Evolutionary conservation across 768 basidiomycete genomes (phyloP), one percentile per base, ranked within the genome.

Genomic region (Russula abietina): DNA sequence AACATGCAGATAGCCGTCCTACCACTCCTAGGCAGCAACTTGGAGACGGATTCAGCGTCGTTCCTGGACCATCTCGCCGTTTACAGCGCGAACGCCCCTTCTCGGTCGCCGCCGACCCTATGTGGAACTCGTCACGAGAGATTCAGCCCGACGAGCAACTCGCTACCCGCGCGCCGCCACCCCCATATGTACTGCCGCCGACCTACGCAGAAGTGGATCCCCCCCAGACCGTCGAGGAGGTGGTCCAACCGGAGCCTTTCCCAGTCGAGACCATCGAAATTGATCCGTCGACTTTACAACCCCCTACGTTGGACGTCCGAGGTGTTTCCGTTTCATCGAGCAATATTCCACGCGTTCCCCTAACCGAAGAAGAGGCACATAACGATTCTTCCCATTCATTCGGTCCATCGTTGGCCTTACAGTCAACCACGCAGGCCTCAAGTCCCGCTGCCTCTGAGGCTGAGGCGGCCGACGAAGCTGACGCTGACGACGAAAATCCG

Each of bases 11-110:
- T 0, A 61, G 28, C 12, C 57, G 22, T 26, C 5, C 56, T 33
- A 1, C 33, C 12, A 32, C 22, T 45, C 14, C 57, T 24, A 54
- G 3, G 14, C 52, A 54, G 41, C n/a, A 36, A 9, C 11, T 14
- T 4, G 43, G 22, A 45, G 52, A 60, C 12, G 45, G 14, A 24
- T 36, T n/a, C 9, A 10, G 17, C n/a, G 39, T 38, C n/a, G 49
- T 33, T 3, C 12, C 39, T 3, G 16, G 16, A 2, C 11, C 26
- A n/a, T 24, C 11, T 12, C 56, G 57, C 26, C 30, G 26, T 9
- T 36, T 62, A 51, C 57, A 52, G 33, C 61, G 61, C 51, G 61
- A 62, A 32, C 57, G 61, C 11, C n/a, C 61, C 10, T 49, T 51
- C 17, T 26, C 32, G 16, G 43, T 38, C 14, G n/a, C 19, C 8